These are phyloP conservation scores for Adansonia rubrostipa DNA, from an alignment of 441 rosid genomes.

Conservation along the genomic window DNA sequence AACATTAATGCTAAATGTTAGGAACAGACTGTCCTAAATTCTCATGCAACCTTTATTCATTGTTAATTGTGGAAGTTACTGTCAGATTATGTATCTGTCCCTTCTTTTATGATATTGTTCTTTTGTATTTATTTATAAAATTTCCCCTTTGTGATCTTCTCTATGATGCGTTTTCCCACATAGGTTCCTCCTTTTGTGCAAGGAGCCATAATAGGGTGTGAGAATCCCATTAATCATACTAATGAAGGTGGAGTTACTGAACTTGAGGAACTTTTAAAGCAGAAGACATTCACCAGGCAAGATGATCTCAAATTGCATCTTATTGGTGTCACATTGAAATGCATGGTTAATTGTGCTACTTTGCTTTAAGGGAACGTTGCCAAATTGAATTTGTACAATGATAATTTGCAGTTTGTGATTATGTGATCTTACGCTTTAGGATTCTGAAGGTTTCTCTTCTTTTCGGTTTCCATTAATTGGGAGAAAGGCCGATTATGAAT, in stretches of 20 bases:
- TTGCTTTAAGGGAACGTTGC: not conserved
- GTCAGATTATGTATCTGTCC: not conserved
- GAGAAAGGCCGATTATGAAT: not conserved
- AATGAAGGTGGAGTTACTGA: constrained; percentile 45
- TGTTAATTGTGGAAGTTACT: not conserved
- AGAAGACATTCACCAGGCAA: constrained; percentile 71
- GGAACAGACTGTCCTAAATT: not conserved
- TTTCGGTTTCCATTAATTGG: not conserved
- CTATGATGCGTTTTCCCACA: not conserved
- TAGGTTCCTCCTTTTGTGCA: constrained; percentile 36
- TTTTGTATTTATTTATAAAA: not conserved
- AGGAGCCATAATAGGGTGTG: not conserved
- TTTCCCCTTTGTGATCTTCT: not conserved
- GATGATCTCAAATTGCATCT: constrained; percentile 23
- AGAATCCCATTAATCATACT: constrained; percentile 31
- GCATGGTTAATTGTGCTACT: not conserved
- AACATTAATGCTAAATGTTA: not conserved
- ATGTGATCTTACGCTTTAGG: not conserved
- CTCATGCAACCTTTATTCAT: not conserved
- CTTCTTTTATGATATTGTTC: constrained; percentile 2
- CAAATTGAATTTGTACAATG: not conserved
- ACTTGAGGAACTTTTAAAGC: constrained; percentile 59
- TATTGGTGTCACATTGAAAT: not conserved
- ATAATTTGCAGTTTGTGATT: constrained; percentile 7
- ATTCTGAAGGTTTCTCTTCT: not conserved